Base-by-base conservation (phyloP, 2,329 filamentous ascomycete species). In the Shiraia bambusicola region DNA sequence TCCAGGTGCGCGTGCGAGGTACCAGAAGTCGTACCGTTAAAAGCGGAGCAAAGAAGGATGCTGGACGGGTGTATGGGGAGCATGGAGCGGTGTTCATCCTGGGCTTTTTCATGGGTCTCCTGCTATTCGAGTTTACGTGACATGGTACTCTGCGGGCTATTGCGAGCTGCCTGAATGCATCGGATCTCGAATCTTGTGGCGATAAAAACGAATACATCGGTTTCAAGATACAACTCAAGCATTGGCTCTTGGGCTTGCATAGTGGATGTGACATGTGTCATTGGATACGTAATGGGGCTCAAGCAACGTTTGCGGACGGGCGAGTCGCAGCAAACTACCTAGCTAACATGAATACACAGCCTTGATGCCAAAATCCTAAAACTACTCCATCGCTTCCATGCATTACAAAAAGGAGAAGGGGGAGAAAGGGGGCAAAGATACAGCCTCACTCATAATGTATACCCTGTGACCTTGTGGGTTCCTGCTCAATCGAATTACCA, bases 1-100 rank as follows among this genome's bases (percentile, higher is more conserved):
- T 88, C 87, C 83, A 68, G 92, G 92, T 84, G 92, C 93, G 73
- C 87, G 92, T 73, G 81, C 92, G 72, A 87, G 91, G 74, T 97
- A 89, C 91, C 92, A 97, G 82, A 96, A 96, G 82, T 95, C 91
- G 65, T 95, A 96, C 86, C 89, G 91, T 91, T 95, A 92, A n/a
- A n/a, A 89, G 62, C 55, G 55, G 47, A 40, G 41, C 43, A 31
- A 30, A 34, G 46, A 37, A 34, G 47, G 36, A 34, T 15, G 31
- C 16, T 22, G 37, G 40, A 40, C 42, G 37, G 44, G 50, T 48
- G 56, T 40, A 47, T 55, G 47, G 54, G 50, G 50, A 55, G 61
- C 57, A 63, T 64, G 59, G 57, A 61, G 52, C 56, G 61, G 62
- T 67, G 63, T 66, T 65, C 56, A 60, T 65, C 59, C 56, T 63